Base-by-base conservation (phyloP, 345 rosid genomes). In the Rhizophora apiculata region DNA sequence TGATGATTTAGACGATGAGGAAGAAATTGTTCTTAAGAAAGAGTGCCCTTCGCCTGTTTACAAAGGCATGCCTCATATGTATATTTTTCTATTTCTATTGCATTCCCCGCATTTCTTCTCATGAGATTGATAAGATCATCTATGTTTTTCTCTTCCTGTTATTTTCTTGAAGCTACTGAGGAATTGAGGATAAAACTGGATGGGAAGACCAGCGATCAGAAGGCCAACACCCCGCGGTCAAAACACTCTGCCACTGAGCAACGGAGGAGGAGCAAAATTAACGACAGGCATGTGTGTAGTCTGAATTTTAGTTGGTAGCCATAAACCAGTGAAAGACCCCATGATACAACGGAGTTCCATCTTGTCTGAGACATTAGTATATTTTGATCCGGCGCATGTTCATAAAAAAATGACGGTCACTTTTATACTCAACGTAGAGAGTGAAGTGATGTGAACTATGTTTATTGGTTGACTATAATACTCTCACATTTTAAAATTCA, bases 191-290 rank as follows among this genome's bases (percentile, higher is more conserved):
- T 89, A 63, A 85, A 84, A 76, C 83, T 85, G 69, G 91, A 87
- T 6, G 88, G 82, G 24, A 88, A 82, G 84, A 84, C 81, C 73
- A 72, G 81, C 51, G 98, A 92, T n/a, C 94, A 86, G 84, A 90
- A 86, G 78, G 84, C 86, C 18, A 86, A 82, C 84, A 92, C 97
- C 6, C 96, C 96, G 2, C 85, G 97, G 67, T 96, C 99, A 64
- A 96, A 96, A 80, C 99, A 96, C 82, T 96, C 99, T 53, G 95
- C 99, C 6, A 96, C 99, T 0, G 98, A 96, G 82, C 98, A 96
- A 80, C 88, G 98, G 29, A 75, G 99, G 69, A 87, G 99, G 78
- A 92, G 99, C 84, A 96, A 96, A 82, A 96, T 96, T 73, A 96
- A 90, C 74, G 96, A 96, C 80, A 85, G 98, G 97, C 81, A 73